Conservation (phyloP, 768 basidiomycete species). For the Mycena epipterygia region DNA sequence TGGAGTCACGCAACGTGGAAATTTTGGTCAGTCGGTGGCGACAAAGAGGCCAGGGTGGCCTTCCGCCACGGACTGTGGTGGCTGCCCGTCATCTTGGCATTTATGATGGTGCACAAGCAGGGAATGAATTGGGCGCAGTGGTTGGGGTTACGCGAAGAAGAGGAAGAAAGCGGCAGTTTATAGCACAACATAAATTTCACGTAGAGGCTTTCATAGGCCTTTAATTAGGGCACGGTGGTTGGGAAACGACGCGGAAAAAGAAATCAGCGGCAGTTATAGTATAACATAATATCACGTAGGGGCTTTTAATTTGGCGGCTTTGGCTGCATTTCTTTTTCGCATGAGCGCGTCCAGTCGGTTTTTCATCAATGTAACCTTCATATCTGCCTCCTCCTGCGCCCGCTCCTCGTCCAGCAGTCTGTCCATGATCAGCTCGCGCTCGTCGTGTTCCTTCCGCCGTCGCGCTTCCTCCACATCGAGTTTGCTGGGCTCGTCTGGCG, state of each 20-base stretch:
- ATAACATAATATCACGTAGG: constrained; percentile 6
- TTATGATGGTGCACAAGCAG: constrained; percentile 97
- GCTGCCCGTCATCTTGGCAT: constrained; percentile 86
- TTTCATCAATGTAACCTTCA: constrained; percentile 77
- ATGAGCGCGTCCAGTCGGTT: constrained; percentile 72
- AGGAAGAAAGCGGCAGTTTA: constrained; percentile 24
- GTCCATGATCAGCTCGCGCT: constrained; percentile 89
- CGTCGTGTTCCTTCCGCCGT: constrained; percentile 73
- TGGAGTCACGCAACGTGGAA: constrained; percentile 76
- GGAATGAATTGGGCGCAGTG: constrained; percentile 82
- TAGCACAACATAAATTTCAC: no score
- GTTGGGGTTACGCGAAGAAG: constrained; percentile 57
- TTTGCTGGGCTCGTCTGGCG: constrained; percentile 46
- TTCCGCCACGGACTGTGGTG: constrained; percentile 92
- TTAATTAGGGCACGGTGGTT: no score
- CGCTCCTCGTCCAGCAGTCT: constrained; percentile 87
- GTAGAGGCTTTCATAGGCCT: no score
- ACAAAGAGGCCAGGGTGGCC: constrained; percentile 82
- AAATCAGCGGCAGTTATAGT: no score
- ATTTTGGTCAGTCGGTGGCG: constrained; percentile 80
- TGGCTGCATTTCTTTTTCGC: constrained; percentile 57
- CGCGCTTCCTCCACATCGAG: constrained; percentile 62
- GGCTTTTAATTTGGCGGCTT: constrained; percentile 34
- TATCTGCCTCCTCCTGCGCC: constrained; percentile 90
- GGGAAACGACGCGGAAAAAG: no score